Conservation (phyloP, 75 land plant species). For the Selaginella tamariscina region DNA sequence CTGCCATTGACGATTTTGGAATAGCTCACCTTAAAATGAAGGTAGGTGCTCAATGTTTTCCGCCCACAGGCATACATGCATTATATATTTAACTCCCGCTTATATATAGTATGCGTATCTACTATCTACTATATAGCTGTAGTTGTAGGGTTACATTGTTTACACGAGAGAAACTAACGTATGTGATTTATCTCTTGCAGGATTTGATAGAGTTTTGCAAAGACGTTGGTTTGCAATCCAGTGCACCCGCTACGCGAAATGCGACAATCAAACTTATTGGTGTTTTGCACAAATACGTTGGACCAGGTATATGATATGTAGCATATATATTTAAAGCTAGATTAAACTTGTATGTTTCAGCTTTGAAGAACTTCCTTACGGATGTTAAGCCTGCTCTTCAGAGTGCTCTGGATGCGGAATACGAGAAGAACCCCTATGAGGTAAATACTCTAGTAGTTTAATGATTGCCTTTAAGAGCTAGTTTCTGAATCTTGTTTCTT, state of each 20-base stretch:
- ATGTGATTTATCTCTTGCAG: constrained; percentile 29
- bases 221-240: constrained; percentile 87
- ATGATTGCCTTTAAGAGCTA: no score
- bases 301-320: constrained; percentile 46
- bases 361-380: constrained; percentile 63
- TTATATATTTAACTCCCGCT: not conserved
- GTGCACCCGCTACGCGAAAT: constrained; percentile 84
- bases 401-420: constrained; percentile 84
- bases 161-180: not conserved
- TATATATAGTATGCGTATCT: not conserved
- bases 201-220: constrained; percentile 96
- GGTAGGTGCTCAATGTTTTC: constrained; percentile 29
- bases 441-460: constrained; percentile 28
- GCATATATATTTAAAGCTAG: not conserved
- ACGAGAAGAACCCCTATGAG: constrained; percentile 96
- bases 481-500: no score
- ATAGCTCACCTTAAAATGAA: constrained; percentile 71
- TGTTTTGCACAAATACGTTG: constrained; percentile 74
- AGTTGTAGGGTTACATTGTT: not conserved
- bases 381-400: constrained; percentile 97
- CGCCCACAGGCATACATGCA: no score
- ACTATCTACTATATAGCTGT: not conserved
- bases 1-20: constrained; percentile 97
- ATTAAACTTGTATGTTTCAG: constrained; percentile 30
- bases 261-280: constrained; percentile 88